A percentile compares a stretch with the other conserved stretches of the same genome.
These are phyloP conservation scores for Zasmidium citrigriseum DNA, from an alignment of 2,329 filamentous ascomycete species.

Conservation along the genomic window DNA sequence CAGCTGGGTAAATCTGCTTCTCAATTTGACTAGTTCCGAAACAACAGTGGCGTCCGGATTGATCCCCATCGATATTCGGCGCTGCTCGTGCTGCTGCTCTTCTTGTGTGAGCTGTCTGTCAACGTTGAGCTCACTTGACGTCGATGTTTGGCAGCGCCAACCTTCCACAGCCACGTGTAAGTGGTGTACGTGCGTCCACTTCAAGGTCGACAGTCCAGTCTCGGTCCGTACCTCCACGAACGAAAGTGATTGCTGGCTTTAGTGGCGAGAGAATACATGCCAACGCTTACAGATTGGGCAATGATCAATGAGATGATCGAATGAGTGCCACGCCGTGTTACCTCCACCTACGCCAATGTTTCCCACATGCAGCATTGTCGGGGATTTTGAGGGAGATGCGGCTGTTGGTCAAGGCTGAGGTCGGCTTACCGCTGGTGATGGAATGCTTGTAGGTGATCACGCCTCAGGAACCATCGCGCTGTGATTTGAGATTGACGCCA, in stretches of 20 bases:
- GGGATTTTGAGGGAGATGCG: not conserved
- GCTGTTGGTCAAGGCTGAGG: not conserved
- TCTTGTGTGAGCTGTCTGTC: slow-evolving; percentile 23
- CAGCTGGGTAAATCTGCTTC: not conserved
- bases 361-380: not conserved
- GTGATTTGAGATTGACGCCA: not conserved
- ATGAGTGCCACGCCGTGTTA: not conserved
- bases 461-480: not conserved
- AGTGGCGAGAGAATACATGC: not conserved
- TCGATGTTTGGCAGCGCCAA: slow-evolving; percentile 8
- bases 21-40: too few relatives aligned
- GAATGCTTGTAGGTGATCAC: not conserved
- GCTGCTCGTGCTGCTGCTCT: slow-evolving; percentile 16
- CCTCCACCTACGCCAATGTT: not conserved
- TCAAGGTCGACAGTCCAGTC: not conserved
- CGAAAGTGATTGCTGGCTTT: not conserved
- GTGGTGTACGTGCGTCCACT: not conserved
- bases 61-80: not conserved
- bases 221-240: not conserved
- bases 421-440: not conserved
- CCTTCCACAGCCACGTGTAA: slow-evolving; percentile 20
- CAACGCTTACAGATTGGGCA: not conserved
- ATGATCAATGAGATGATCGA: not conserved
- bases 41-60: not conserved
- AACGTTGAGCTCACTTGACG: slow-evolving; percentile 10